Evolutionary conservation across 75 land plant genomes (phyloP), one percentile per base, ranked within the genome.

Genomic region (Picea sitchensis): DNA sequence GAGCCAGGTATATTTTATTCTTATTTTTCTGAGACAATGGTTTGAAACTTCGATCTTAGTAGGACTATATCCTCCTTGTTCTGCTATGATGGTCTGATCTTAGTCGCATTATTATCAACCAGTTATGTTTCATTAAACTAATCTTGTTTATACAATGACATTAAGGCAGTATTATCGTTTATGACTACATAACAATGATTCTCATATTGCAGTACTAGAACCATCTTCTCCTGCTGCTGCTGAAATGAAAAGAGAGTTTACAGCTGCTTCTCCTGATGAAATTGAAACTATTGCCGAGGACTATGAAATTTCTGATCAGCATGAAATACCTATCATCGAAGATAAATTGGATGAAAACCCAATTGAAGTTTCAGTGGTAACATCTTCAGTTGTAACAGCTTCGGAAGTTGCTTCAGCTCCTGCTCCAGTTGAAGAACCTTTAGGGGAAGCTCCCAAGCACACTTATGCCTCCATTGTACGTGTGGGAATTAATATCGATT

Each of bases 401-500:
- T 51, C 38, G 63, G 76, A 76, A n/a, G 79, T 72, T 51, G 86
- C 82, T 12, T 65, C 76, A 15, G 65, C 34, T 18, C 69, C 82
- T 74, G 57, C 59, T 14, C 26, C 76, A n/a, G 76, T 76, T 65
- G 87, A 89, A 47, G 93, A 89, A 59, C 84, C 84, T 65, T 75
- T 75, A 34, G 85, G 56, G 65, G 90, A 88, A 71, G 82, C 86
- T 59, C 20, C 60, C 15, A 89, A 87, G 83, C 84, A 89, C 32
- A 88, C 95, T 20, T 93, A 91, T 86, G 95, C 95, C 38, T 91
- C 95, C 32, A 93, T 93, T 85, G 95, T 93, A 84, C 56, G 93
- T 77, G 15, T 14, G 23, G 31, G 47, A 41, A n/a, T 32, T 23
- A 38, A 44, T 73, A 9, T 76, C 8, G 2, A 23, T 32, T 23